Base-by-base conservation (phyloP, 306 rosid genomes). In the Quillaja saponaria region DNA sequence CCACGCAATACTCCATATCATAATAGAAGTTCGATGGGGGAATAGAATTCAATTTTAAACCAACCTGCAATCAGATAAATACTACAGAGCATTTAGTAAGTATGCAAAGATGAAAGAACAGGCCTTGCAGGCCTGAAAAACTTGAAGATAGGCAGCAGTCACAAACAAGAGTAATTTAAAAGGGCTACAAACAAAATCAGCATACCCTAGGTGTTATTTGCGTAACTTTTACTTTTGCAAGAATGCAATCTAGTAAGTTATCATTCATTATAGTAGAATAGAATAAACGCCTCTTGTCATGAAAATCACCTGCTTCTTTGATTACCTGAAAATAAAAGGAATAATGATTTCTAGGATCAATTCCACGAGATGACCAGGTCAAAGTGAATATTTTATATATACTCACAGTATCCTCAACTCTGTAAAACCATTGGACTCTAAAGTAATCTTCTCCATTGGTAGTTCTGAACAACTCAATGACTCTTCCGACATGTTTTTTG, bases 1-100 rank as follows among this genome's bases (percentile, higher is more conserved):
- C 95, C 55, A 91, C 86, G 20, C 95, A 84, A 66, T 91, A 91
- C 71, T 88, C 97, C 97, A 88, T 91, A 64, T 91, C 95, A 74
- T 80, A 91, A 74, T 82, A 91, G 47, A 81, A 88, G 73, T 86
- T 86, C 58, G 72, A 66, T 16, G 84, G 76, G 39, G 52, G 64
- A 74, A 74, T 44, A 58, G 84, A 77, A 67, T 71, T 81, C 44
- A 61, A 64, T 68, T 76, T 86, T 61, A 34, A 52, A 39, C 87
- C 91, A 69, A 78, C 78, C 97, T 91, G 83, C 75, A 82, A 51
- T 35, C 63, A 71, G 64, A 41, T 19, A 44, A 33, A 10, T 58
- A 48, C 12, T 67, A 28, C 37, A 45, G 68, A 34, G 8, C 8
- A 28, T 55, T 51, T 10, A 50, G 52, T 39, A 40, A 47, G 45